These are phyloP conservation scores for Didymella pomorum DNA, from an alignment of 2,329 filamentous ascomycete genomes.

Conservation along the genomic window DNA sequence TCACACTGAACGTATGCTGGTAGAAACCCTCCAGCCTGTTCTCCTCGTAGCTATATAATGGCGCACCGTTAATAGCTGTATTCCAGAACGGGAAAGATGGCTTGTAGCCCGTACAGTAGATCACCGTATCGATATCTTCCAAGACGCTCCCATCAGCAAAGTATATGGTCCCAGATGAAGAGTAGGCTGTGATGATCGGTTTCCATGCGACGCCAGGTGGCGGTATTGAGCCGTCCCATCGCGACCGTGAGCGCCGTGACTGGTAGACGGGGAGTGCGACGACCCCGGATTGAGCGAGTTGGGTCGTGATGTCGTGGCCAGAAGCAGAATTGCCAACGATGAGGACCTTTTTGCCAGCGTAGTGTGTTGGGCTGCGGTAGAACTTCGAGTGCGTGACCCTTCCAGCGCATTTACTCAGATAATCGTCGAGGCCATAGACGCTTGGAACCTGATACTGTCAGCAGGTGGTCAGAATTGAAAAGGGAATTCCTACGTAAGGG, in stretches of 20 bases:
- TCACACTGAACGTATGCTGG: slow-evolving; percentile 43
- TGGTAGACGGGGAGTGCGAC: slow-evolving; percentile 58
- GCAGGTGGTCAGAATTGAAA: background rate
- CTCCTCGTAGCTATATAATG: slow-evolving; percentile 60
- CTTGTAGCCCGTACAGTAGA: slow-evolving; percentile 50
- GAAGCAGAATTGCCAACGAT: slow-evolving; percentile 46
- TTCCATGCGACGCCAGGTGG: slow-evolving; percentile 63
- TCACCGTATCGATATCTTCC: slow-evolving; percentile 36
- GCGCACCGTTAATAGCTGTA: slow-evolving; percentile 50
- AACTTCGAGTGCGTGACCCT: slow-evolving; percentile 56
- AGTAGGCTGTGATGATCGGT: slow-evolving; percentile 58
- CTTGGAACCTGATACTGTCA: slow-evolving; percentile 53
- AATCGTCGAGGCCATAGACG: slow-evolving; percentile 61
- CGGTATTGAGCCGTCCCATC: slow-evolving; percentile 61
- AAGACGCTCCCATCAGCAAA: slow-evolving; percentile 39
- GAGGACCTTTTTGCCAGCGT: slow-evolving; percentile 29
- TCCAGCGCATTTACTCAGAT: slow-evolving; percentile 62
- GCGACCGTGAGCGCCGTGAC: slow-evolving; percentile 59
- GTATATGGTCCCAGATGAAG: slow-evolving; percentile 28
- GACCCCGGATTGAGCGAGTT: slow-evolving; percentile 34
- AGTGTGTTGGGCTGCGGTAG: slow-evolving; percentile 26
- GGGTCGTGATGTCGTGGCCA: slow-evolving; percentile 42
- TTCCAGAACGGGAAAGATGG: slow-evolving; percentile 62
- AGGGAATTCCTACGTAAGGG: slow-evolving; percentile 49
- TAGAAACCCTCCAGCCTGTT: slow-evolving; percentile 58